Evolutionary conservation across 2,329 filamentous ascomycete species (phyloP), one percentile per base, ranked within the genome.

Genomic region (Orbilia brochopaga): DNA sequence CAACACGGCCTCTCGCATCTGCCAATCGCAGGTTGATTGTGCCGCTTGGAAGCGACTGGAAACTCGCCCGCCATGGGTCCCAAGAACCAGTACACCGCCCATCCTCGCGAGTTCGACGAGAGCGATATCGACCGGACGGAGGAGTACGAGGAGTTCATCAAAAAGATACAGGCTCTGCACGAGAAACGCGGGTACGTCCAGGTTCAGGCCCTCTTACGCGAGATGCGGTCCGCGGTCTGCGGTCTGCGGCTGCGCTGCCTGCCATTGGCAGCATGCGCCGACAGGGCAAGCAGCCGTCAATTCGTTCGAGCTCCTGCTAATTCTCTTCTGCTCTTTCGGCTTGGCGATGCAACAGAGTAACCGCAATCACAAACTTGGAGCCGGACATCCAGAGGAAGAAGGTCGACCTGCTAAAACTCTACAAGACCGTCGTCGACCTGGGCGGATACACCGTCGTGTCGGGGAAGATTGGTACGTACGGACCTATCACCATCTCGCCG

Each of bases 371-470:
- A 75, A 91, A 95, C 73, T 84, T 88, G 30, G 89, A 92, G 78
- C 91, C 91, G 57, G 92, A 90, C 80, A 87, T 95, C 76, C 91
- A 90, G 72, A 85, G 85, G 75, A 87, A 87, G 70, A 87, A 89
- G 74, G 85, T 96, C 73, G 90, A 96, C 77, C 83, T 96, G 27
- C 82, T 88, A 78, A 88, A 89, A 77, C 85, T 95, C 30, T 96
- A 91, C 83, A 88, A 89, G 74, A 85, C 87, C 75, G 89, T 96
- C 17, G 84, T 90, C 60, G 85, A 85, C 21, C 87, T 88, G 76
- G 92, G 92, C 59, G 92, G 92, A 67, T 96, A 96, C 79, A 92
- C 96, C 80, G 88, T 88, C 78, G 86, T 93, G 78, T 92, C 86
- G 73, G 88, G 86, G 80, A 87, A 93, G 79, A 94, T 93, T 24